Evolutionary conservation across 495 filamentous ascomycete species (phyloP).

Genomic region (Aspergillus asperescens): DNA sequence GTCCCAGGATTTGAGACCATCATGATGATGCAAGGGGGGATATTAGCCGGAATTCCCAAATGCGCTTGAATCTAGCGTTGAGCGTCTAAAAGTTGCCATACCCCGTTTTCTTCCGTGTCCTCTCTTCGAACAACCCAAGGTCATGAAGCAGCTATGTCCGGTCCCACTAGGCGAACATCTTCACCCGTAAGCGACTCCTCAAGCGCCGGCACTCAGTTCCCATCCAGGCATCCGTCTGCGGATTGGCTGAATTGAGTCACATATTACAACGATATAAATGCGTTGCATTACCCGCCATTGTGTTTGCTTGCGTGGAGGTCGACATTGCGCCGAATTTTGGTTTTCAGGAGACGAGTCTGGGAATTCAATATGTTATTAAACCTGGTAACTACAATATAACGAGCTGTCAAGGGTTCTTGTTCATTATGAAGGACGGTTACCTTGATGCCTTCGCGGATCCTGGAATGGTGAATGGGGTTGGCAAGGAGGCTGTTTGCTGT

Average conservation of each 20-base stretch:
- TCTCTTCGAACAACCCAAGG: conserved; percentile 65
- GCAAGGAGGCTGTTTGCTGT: conserved; percentile 59
- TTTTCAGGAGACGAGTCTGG: conserved; percentile 77
- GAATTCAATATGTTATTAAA: conserved; percentile 72
- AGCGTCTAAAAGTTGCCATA: conserved; percentile 65
- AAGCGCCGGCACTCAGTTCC: conserved; percentile 65
- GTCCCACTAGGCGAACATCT: conserved; percentile 75
- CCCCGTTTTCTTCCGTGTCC: too few species aligned
- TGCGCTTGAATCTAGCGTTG: conserved; percentile 58
- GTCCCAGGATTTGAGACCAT: conserved; percentile 66
- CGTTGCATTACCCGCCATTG: conserved; percentile 77
- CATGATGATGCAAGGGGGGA: conserved; percentile 81
- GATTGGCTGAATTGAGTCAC: too few species aligned
- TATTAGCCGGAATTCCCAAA: conserved; percentile 68
- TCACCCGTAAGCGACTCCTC: conserved; percentile 65
- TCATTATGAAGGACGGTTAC: conserved; percentile 61
- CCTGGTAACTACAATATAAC: conserved; percentile 58
- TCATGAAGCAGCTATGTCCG: conserved; percentile 62
- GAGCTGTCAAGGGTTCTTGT: conserved; percentile 61
- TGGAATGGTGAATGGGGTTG: conserved; percentile 70
- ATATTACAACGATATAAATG: conserved; percentile 72
- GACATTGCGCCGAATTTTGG: conserved; percentile 63
- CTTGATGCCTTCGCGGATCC: conserved; percentile 56
- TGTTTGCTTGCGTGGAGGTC: conserved; percentile 67
- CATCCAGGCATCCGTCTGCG: too few species aligned